phyloP scores from a whole-genome alignment of 2,329 filamentous ascomycete species.

The Xylariaceae sp. region DNA sequence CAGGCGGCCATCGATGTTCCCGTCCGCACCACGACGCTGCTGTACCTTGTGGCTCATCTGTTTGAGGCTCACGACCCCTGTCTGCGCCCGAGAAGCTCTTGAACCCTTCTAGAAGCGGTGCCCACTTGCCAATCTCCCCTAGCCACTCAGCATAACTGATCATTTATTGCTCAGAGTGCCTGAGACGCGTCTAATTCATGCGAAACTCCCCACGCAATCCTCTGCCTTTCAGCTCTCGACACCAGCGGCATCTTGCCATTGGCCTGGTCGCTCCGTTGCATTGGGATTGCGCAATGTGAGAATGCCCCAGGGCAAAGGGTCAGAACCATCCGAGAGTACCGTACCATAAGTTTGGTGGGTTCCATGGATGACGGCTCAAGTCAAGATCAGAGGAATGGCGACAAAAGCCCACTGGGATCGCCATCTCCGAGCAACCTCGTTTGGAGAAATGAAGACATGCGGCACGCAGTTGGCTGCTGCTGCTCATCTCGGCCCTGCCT shows the following conservation, averaged over 20 bases:
- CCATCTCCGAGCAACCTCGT: constrained; percentile 10
- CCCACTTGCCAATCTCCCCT: constrained; percentile 19
- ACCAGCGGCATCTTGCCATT: constrained; percentile 16
- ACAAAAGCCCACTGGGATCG: constrained; percentile 14
- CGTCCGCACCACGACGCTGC: constrained; percentile 5
- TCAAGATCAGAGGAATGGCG: constrained; percentile 4
- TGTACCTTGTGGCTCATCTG: constrained; percentile 15
- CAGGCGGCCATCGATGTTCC: background rate
- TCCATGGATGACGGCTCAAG: constrained; percentile 7
- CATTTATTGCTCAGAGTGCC: constrained; percentile 47
- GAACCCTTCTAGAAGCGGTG: constrained; percentile 19
- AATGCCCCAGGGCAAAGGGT: constrained; percentile 18
- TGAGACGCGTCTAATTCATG: constrained; percentile 48
- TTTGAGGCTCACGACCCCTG: constrained; percentile 15
- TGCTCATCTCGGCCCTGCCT: no score
- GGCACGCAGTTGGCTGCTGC: no score
- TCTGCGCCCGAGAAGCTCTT: constrained; percentile 15
- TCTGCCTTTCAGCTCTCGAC: constrained; percentile 24
- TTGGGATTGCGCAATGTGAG: constrained; percentile 40
- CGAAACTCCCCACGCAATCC: constrained; percentile 32
- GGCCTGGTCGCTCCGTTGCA: constrained; percentile 30
- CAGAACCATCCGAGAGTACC: constrained; percentile 18
- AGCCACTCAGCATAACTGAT: constrained; percentile 41
- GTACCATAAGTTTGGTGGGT: constrained; percentile 6
- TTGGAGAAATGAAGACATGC: background rate